phyloP scores from a whole-genome alignment of 148 eudicot genomes.

The Selenicereus undatus region DNA sequence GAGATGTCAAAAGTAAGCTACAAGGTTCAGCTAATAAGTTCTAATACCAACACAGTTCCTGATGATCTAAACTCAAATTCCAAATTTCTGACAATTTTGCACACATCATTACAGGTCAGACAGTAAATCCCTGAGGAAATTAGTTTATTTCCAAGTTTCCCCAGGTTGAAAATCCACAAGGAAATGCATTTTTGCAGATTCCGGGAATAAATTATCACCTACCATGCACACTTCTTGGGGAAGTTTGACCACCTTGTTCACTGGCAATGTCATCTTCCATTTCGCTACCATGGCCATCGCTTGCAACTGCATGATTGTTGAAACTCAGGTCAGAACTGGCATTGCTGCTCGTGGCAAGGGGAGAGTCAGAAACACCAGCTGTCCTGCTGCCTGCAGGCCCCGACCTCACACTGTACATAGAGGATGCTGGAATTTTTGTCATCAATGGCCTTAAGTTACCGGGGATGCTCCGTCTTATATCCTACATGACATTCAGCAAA shows the following conservation, averaged over 20 bases:
- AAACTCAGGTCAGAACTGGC: slow-evolving; percentile 88
- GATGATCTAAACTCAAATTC: slow-evolving; percentile 20
- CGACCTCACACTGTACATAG: slow-evolving; percentile 94
- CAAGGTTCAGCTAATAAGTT: slow-evolving; percentile 12
- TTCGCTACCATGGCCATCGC: slow-evolving; percentile 50
- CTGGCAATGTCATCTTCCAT: slow-evolving; percentile 60
- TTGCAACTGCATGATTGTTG: slow-evolving; percentile 53
- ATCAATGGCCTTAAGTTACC: slow-evolving; percentile 85
- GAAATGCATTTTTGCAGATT: slow-evolving; percentile 7
- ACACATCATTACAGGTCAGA: slow-evolving; percentile 26
- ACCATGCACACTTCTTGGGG: slow-evolving; percentile 44
- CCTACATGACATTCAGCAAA: slow-evolving; percentile 42
- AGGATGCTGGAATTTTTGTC: slow-evolving; percentile 98
- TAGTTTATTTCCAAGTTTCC: slow-evolving; percentile 8
- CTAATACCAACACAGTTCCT: slow-evolving; percentile 14
- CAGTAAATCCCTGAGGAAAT: slow-evolving; percentile 8
- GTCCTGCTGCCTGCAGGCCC: slow-evolving; percentile 69
- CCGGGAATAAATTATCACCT: slow-evolving; percentile 31
- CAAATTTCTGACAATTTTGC: slow-evolving; percentile 28
- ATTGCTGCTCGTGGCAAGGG: slow-evolving; percentile 95
- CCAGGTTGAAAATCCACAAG: slow-evolving; percentile 15
- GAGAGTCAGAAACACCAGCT: slow-evolving; percentile 83
- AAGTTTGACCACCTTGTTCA: slow-evolving; percentile 38
- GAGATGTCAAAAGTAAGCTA: slow-evolving; percentile 26
- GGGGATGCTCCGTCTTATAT: slow-evolving; percentile 77